Evolutionary conservation across 495 filamentous ascomycete species (phyloP).

Genomic region (Amphirosellinia nigrospora): DNA sequence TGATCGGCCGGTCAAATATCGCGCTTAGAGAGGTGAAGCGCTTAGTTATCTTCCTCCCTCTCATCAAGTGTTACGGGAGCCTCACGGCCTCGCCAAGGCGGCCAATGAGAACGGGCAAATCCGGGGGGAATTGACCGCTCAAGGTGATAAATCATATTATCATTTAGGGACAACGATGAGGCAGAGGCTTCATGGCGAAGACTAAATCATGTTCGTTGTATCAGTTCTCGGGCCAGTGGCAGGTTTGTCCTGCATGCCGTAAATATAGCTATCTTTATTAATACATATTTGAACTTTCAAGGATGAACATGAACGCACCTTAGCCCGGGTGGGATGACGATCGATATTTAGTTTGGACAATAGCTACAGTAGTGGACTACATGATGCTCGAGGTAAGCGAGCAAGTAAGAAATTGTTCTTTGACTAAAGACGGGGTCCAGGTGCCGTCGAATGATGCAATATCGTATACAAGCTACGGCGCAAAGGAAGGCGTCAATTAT

Average conservation of each 20-base stretch:
- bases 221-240: not conserved
- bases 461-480: slow-evolving; percentile 1
- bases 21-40: not conserved
- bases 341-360: not conserved
- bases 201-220: not conserved
- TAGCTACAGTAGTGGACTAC: no score
- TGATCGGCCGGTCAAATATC: not conserved
- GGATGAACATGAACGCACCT: not conserved
- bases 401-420: not conserved
- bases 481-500: not conserved
- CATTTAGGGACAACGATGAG: not conserved
- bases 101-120: slow-evolving; percentile 7
- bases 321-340: not conserved
- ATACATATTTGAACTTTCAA: not conserved
- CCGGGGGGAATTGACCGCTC: not conserved
- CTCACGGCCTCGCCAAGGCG: not conserved
- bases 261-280: not conserved
- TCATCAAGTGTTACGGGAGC: not conserved
- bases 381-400: not conserved
- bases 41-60: not conserved
- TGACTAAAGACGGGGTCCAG: not conserved
- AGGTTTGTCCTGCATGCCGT: not conserved
- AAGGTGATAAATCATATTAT: not conserved
- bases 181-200: not conserved
- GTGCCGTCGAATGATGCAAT: slow-evolving; percentile 15